phyloP scores from a whole-genome alignment of 352 stramenopile genomes.

The Elongisporangium prolatum region DNA sequence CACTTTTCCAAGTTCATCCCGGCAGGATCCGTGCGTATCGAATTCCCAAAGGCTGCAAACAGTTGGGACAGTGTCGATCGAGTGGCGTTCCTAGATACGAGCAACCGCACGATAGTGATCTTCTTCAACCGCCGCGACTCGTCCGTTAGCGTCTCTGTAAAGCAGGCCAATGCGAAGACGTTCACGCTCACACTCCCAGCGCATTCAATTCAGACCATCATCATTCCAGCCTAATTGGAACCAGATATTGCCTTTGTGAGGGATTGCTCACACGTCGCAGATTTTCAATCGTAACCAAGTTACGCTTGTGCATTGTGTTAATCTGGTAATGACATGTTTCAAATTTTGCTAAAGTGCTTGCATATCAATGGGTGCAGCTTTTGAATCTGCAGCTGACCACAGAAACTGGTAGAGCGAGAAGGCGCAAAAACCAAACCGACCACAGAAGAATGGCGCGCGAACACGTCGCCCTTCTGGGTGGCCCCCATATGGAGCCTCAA shows the following conservation, averaged over 20 bases:
- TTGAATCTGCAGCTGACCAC: background rate
- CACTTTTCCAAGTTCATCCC: slow-evolving; percentile 58
- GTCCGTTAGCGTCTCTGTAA: slow-evolving; percentile 16
- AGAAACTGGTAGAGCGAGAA: background rate
- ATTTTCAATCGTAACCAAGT: background rate
- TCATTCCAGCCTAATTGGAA: slow-evolving; percentile 22
- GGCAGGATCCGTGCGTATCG: slow-evolving; percentile 39
- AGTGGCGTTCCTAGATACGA: slow-evolving; percentile 43
- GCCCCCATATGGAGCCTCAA: slow-evolving; percentile 6
- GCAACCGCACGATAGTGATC: slow-evolving; percentile 36
- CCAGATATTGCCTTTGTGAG: background rate
- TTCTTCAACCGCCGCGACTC: slow-evolving; percentile 36
- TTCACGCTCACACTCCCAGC: slow-evolving; percentile 10
- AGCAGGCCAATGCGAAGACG: slow-evolving; percentile 6
- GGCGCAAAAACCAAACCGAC: background rate
- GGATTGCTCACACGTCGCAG: background rate
- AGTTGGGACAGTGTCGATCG: slow-evolving; percentile 28
- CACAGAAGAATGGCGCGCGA: slow-evolving; percentile 5
- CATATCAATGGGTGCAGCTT: background rate
- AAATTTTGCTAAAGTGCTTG: background rate
- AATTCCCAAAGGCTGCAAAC: slow-evolving; percentile 22
- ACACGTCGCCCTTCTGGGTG: slow-evolving; percentile 19
- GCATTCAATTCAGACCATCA: slow-evolving; percentile 12
- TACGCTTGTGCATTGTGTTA: background rate
- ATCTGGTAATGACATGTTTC: background rate